Percentiles rank a stretch among this genome's conserved stretches.
phyloP scores from a whole-genome alignment of 768 basidiomycete genomes.

The Macrolepiota dolichaula region DNA sequence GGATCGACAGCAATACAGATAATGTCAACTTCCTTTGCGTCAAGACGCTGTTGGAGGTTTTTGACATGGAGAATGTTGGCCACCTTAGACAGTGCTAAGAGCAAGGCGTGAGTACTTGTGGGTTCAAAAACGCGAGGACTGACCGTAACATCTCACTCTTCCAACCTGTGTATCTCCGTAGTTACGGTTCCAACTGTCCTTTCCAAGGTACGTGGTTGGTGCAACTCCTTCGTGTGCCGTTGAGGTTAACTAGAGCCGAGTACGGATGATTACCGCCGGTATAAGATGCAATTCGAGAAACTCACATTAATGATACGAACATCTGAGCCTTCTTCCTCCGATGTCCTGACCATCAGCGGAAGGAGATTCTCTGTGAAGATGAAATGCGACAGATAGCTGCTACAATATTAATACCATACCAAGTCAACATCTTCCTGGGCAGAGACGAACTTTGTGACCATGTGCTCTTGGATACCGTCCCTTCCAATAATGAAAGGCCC shows the following conservation, averaged over 20 bases:
- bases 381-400: slow-evolving; percentile 52
- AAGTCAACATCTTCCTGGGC: background rate
- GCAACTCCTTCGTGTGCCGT: slow-evolving; percentile 20
- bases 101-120: background rate
- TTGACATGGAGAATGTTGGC: slow-evolving; percentile 45
- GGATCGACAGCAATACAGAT: slow-evolving; percentile 39
- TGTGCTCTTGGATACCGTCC: slow-evolving; percentile 15
- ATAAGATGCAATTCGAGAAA: slow-evolving; percentile 1
- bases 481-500: slow-evolving; percentile 15
- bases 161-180: slow-evolving; percentile 21
- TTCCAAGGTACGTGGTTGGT: slow-evolving; percentile 23
- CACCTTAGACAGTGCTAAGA: slow-evolving; percentile 32
- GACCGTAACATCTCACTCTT: slow-evolving; percentile 30
- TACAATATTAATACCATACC: background rate
- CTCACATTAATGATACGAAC: slow-evolving; percentile 60
- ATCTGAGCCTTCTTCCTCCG: slow-evolving; percentile 43
- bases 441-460: slow-evolving; percentile 7
- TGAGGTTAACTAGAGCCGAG: slow-evolving; percentile 28
- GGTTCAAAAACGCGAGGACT: background rate
- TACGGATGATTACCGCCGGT: background rate
- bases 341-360: slow-evolving; percentile 49
- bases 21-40: slow-evolving; percentile 30
- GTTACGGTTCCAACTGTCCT: slow-evolving; percentile 33
- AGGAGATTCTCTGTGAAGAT: slow-evolving; percentile 52
- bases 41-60: slow-evolving; percentile 46